Conservation (phyloP, 306 rosid species). For the Trichosanthes cucumerina region DNA sequence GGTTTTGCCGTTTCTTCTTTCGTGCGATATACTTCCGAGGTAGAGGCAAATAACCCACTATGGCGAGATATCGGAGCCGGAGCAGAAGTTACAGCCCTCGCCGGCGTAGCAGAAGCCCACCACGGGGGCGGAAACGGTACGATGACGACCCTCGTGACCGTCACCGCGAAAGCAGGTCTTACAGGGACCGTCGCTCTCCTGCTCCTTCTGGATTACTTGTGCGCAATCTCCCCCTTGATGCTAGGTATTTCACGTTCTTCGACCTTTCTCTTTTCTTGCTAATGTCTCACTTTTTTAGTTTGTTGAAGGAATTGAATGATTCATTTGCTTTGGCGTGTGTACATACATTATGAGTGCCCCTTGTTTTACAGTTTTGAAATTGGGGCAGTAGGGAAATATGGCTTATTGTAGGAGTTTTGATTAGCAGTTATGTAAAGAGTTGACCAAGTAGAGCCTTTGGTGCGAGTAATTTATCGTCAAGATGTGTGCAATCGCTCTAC, state of each 20-base stretch:
- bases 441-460: neutral
- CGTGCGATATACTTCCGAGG: neutral
- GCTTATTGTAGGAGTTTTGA: neutral
- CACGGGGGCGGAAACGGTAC: constrained; percentile 68
- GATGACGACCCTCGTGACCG: constrained; percentile 65
- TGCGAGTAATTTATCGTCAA: neutral
- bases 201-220: constrained; percentile 89
- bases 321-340: neutral
- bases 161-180: constrained; percentile 44
- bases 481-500: neutral
- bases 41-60: constrained; percentile 5
- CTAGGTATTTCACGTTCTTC: constrained; percentile 37
- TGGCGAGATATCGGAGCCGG: constrained; percentile 80
- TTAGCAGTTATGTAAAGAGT: neutral
- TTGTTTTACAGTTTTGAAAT: neutral
- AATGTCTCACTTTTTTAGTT: neutral
- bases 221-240: constrained; percentile 90
- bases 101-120: constrained; percentile 76
- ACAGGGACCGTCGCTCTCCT: constrained; percentile 82
- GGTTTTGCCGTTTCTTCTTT: too few species aligned
- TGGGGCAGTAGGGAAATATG: neutral
- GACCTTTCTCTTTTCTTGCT: neutral
- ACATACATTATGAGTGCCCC: neutral
- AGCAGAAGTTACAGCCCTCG: constrained; percentile 92
- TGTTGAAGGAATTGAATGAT: neutral